Conservation (phyloP, 116 monocot genomes). For the Zostera marina region DNA sequence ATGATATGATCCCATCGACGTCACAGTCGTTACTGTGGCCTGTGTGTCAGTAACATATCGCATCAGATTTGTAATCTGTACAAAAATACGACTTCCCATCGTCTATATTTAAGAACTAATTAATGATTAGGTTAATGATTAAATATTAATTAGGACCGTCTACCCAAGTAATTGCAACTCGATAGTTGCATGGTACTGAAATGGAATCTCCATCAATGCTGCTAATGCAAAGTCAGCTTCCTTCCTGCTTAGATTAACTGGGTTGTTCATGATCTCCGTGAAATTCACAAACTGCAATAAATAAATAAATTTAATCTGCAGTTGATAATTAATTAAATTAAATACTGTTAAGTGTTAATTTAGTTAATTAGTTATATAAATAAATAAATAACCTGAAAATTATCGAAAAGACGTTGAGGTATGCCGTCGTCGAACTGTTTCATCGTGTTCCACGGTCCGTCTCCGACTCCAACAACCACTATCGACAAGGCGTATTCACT, state of each 20-base stretch:
- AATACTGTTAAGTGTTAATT: neutral
- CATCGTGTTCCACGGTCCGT: slow-evolving; percentile 90
- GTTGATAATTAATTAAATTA: neutral
- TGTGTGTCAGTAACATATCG: too few species aligned
- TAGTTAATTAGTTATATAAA: neutral
- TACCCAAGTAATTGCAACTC: slow-evolving; percentile 68
- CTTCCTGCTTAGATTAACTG: slow-evolving; percentile 18
- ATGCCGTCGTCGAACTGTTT: slow-evolving; percentile 50
- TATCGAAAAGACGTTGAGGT: slow-evolving; percentile 1
- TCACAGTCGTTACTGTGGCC: too few species aligned
- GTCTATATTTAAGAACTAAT: too few species aligned
- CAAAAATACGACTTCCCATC: too few species aligned
- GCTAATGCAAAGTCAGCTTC: slow-evolving; percentile 71
- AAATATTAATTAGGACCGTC: slow-evolving; percentile 9
- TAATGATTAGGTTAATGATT: too few species aligned
- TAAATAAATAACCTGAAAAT: slow-evolving; percentile 2
- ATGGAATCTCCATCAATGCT: slow-evolving; percentile 72
- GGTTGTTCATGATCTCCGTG: slow-evolving; percentile 43
- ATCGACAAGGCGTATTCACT: slow-evolving; percentile 66
- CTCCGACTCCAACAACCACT: slow-evolving; percentile 76
- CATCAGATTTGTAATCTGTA: too few species aligned
- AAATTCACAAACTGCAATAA: slow-evolving; percentile 68
- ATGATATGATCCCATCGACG: too few species aligned
- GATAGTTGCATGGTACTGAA: slow-evolving; percentile 52
- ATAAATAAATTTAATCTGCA: neutral